phyloP scores from a whole-genome alignment of 768 basidiomycete genomes.

The Suillus sp. region DNA sequence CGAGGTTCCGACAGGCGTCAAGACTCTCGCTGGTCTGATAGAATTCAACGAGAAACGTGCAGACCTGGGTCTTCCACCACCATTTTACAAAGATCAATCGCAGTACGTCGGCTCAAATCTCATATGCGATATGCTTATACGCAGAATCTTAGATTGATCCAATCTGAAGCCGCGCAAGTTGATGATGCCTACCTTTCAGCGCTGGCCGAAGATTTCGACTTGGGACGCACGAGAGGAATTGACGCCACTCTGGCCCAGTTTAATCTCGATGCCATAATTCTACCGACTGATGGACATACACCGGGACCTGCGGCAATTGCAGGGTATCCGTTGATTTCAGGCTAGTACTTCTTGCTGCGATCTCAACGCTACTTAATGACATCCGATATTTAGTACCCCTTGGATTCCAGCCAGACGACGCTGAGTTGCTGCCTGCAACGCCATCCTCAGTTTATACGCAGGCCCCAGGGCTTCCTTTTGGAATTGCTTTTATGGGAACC shows the following conservation, averaged over 20 bases:
- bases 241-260: constrained; percentile 46
- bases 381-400: constrained; percentile 46
- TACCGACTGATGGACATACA: constrained; percentile 34
- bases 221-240: constrained; percentile 50
- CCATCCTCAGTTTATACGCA: constrained; percentile 37
- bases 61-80: constrained; percentile 43
- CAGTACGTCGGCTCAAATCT: constrained; percentile 26
- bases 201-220: constrained; percentile 44
- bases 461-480: constrained; percentile 52
- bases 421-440: constrained; percentile 41
- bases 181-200: constrained; percentile 43
- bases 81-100: constrained; percentile 40
- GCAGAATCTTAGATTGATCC: not conserved
- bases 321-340: constrained; percentile 62
- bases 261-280: constrained; percentile 49
- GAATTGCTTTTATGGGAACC: constrained; percentile 57
- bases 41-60: constrained; percentile 57
- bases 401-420: constrained; percentile 53
- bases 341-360: constrained; percentile 19
- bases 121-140: not conserved
- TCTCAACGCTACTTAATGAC: constrained; percentile 25
- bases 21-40: too few relatives aligned
- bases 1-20: constrained; percentile 60
- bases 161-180: constrained; percentile 16
- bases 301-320: constrained; percentile 46